Percentiles rank a stretch among this genome's conserved stretches.
These are phyloP conservation scores for Phyllostachys edulis DNA, from an alignment of 176 grass and related monocot species.

Conservation along the genomic window DNA sequence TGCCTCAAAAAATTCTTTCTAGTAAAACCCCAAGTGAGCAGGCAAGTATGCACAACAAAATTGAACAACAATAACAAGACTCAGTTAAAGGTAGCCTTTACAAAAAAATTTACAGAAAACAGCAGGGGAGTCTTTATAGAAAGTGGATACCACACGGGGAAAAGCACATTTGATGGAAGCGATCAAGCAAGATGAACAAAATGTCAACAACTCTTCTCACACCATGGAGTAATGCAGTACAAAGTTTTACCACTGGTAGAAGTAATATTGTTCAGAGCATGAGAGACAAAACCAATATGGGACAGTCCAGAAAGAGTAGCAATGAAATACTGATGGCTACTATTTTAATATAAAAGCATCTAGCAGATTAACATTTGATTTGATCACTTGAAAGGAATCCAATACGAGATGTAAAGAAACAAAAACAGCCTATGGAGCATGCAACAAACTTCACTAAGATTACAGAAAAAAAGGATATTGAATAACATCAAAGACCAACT, in stretches of 20 bases:
- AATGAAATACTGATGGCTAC: neutral
- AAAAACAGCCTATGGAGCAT: neutral
- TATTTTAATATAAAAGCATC: neutral
- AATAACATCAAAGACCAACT: conserved; percentile 94
- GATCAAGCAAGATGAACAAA: conserved; percentile 1
- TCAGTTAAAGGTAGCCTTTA: neutral
- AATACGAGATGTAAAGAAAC: neutral
- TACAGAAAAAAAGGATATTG: conserved; percentile 84
- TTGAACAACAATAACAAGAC: neutral
- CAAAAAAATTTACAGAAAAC: neutral
- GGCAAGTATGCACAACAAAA: conserved; percentile 15
- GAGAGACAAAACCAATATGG: neutral
- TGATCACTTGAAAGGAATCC: neutral
- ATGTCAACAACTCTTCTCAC: neutral
- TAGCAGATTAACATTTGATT: neutral
- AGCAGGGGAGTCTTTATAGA: neutral
- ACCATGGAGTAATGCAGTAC: neutral
- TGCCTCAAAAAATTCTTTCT: neutral
- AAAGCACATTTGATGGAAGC: conserved; percentile 14
- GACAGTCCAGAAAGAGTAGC: neutral
- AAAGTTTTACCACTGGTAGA: neutral
- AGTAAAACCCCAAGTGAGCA: conserved; percentile 21
- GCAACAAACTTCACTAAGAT: conserved; percentile 6
- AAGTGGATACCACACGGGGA: neutral
- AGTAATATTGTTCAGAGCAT: neutral